A percentile compares a stretch with the other conserved stretches of the same genome.
These are phyloP conservation scores for Exophiala calicioides DNA, from an alignment of 2,329 filamentous ascomycete species.

Conservation along the genomic window DNA sequence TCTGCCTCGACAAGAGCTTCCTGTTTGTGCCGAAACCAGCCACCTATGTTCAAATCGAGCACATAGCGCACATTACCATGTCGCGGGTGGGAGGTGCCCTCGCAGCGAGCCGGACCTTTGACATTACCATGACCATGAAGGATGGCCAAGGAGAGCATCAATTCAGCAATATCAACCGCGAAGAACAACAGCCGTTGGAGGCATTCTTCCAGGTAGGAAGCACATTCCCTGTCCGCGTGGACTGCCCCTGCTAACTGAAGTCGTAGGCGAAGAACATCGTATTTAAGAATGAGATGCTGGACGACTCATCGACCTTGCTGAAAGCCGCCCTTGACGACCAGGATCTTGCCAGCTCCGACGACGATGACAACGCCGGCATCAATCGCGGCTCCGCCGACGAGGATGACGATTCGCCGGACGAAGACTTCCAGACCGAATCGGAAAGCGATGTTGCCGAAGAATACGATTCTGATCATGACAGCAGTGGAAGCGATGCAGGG, in stretches of 20 bases:
- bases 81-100: slow-evolving; percentile 92
- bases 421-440: slow-evolving; percentile 90
- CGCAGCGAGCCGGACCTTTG: slow-evolving; percentile 91
- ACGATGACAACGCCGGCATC: slow-evolving; percentile 42
- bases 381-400: slow-evolving; percentile 85
- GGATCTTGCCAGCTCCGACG: slow-evolving; percentile 58
- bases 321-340: slow-evolving; percentile 82
- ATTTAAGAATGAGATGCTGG: slow-evolving; percentile 98
- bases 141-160: slow-evolving; percentile 82
- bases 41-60: slow-evolving; percentile 94
- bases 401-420: slow-evolving; percentile 91
- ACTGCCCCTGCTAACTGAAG: not conserved
- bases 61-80: slow-evolving; percentile 88
- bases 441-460: slow-evolving; percentile 97
- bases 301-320: slow-evolving; percentile 70
- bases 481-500: slow-evolving; percentile 66
- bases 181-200: slow-evolving; percentile 95
- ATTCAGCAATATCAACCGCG: slow-evolving; percentile 98
- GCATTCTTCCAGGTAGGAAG: slow-evolving; percentile 75
- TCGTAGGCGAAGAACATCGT: slow-evolving; percentile 75
- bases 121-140: slow-evolving; percentile 93
- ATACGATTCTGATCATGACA: slow-evolving; percentile 88
- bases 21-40: slow-evolving; percentile 99
- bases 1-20: slow-evolving; percentile 96
- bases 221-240: not conserved